phyloP scores from a whole-genome alignment of 1,139 yeast species.

The Candida pseudoviswanathii region DNA sequence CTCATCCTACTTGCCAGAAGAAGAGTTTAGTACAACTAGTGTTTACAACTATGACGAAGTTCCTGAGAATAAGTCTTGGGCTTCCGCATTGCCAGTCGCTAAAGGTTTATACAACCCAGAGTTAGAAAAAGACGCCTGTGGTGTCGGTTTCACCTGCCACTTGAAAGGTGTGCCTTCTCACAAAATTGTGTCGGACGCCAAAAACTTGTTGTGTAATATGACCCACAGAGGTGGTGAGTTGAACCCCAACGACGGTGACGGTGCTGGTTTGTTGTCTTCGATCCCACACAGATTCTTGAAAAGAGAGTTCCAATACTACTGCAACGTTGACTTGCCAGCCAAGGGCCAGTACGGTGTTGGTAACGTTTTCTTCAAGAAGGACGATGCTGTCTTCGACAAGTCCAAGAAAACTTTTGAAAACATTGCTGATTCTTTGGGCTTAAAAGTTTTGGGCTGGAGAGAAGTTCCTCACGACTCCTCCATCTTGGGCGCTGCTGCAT shows the following conservation, averaged over 20 bases:
- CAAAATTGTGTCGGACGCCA: slow-evolving; percentile 91
- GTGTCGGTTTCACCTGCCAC: slow-evolving; percentile 97
- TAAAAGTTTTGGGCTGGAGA: slow-evolving; percentile 92
- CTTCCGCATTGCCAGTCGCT: slow-evolving; percentile 80
- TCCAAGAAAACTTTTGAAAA: slow-evolving; percentile 78
- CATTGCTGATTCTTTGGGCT: slow-evolving; percentile 74
- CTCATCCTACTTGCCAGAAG: slow-evolving; percentile 37
- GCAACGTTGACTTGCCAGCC: slow-evolving; percentile 63
- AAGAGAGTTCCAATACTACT: slow-evolving; percentile 77
- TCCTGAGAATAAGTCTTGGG: slow-evolving; percentile 87
- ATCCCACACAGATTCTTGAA: slow-evolving; percentile 86
- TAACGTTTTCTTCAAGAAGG: slow-evolving; percentile 87
- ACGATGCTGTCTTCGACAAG: slow-evolving; percentile 63
- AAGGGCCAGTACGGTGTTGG: slow-evolving; percentile 94
- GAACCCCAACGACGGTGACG: slow-evolving; percentile 97
- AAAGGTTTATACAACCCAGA: slow-evolving; percentile 95
- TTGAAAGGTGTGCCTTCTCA: slow-evolving; percentile 87
- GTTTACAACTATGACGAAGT: slow-evolving; percentile 72
- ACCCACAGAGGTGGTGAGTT: slow-evolving; percentile 98
- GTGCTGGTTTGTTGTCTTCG: slow-evolving; percentile 95
- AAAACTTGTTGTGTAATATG: slow-evolving; percentile 89
- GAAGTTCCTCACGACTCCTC: slow-evolving; percentile 93
- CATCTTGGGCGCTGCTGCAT: slow-evolving; percentile 91
- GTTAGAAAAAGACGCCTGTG: slow-evolving; percentile 95
- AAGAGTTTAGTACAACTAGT: slow-evolving; percentile 37